These are phyloP conservation scores for Corniculantispora saksenae DNA, from an alignment of 2,329 filamentous ascomycete species.

Conservation along the genomic window DNA sequence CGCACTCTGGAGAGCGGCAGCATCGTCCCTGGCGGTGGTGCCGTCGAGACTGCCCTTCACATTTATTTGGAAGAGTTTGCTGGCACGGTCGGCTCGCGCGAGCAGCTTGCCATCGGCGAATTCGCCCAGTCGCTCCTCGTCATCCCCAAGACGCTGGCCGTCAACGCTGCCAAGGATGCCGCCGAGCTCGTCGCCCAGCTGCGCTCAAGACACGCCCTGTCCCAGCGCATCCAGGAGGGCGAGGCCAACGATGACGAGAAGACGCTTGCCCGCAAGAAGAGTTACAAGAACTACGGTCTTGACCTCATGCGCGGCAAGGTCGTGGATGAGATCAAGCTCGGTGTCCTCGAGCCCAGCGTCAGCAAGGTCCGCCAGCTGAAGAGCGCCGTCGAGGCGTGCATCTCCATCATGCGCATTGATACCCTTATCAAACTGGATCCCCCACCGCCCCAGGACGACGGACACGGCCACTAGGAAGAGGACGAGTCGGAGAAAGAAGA, in stretches of 20 bases:
- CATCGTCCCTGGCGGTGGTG: constrained; percentile 94
- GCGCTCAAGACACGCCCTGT: constrained; percentile 88
- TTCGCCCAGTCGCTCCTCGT: constrained; percentile 93
- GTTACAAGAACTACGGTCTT: constrained; percentile 97
- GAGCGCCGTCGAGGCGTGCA: constrained; percentile 96
- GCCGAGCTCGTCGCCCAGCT: constrained; percentile 95
- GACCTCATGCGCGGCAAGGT: constrained; percentile 89
- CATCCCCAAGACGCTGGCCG: constrained; percentile 93
- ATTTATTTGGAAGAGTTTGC: constrained; percentile 99
- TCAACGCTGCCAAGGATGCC: constrained; percentile 96
- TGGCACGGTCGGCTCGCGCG: constrained; percentile 91
- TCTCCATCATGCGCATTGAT: constrained; percentile 99
- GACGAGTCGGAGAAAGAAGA: too few species aligned
- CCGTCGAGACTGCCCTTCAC: constrained; percentile 97
- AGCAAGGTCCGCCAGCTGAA: constrained; percentile 98
- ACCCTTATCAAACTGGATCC: constrained; percentile 98
- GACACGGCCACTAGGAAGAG: constrained; percentile 72
- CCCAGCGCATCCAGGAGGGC: constrained; percentile 87
- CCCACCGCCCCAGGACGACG: constrained; percentile 76
- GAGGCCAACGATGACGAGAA: constrained; percentile 85
- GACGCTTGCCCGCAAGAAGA: constrained; percentile 87
- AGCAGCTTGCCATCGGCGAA: constrained; percentile 96
- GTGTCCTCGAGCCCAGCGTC: constrained; percentile 94
- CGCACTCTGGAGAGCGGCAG: constrained; percentile 93
- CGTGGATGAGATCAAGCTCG: constrained; percentile 89